Evolutionary conservation across 352 stramenopile species (phyloP).

Genomic region (Phytopythium sindhum): DNA sequence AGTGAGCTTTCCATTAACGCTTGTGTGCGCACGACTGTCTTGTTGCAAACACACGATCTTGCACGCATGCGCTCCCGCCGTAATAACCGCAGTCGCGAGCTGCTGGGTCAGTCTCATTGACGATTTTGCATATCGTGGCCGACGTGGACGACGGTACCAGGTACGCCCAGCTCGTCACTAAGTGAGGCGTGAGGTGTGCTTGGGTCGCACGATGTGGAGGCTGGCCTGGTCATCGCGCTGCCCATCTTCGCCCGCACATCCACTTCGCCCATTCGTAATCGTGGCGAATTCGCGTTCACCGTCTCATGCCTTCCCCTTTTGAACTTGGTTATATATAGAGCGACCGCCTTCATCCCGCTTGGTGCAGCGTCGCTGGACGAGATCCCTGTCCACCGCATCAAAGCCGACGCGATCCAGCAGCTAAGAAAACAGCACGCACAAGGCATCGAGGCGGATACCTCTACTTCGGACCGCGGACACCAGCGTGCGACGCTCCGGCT

Average conservation of each 20-base stretch:
- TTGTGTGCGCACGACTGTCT: background rate
- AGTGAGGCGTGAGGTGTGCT: background rate
- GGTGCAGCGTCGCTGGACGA: slow-evolving; percentile 28
- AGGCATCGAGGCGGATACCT: background rate
- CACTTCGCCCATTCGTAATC: background rate
- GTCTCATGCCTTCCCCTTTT: background rate
- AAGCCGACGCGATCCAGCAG: slow-evolving; percentile 52
- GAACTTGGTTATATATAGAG: slow-evolving; percentile 1
- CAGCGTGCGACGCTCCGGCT: background rate
- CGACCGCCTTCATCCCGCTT: slow-evolving; percentile 38
- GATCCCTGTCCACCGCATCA: slow-evolving; percentile 51
- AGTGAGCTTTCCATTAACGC: slow-evolving; percentile 4
- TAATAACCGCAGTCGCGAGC: slow-evolving; percentile 7
- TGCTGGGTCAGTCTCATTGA: slow-evolving; percentile 16
- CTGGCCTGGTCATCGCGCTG: background rate
- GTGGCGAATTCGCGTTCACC: background rate
- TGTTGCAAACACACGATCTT: background rate
- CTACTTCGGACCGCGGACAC: background rate
- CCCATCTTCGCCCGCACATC: too few species aligned
- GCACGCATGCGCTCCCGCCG: background rate
- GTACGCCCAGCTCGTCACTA: slow-evolving; percentile 13
- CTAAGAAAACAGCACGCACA: slow-evolving; percentile 25
- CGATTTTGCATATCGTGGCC: slow-evolving; percentile 33
- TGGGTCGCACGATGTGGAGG: background rate
- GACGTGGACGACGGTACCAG: slow-evolving; percentile 25